Percentiles rank a stretch among this genome's conserved stretches.
Conservation (phyloP, 495 filamentous ascomycete genomes). For the Aspergillus conjunctus region DNA sequence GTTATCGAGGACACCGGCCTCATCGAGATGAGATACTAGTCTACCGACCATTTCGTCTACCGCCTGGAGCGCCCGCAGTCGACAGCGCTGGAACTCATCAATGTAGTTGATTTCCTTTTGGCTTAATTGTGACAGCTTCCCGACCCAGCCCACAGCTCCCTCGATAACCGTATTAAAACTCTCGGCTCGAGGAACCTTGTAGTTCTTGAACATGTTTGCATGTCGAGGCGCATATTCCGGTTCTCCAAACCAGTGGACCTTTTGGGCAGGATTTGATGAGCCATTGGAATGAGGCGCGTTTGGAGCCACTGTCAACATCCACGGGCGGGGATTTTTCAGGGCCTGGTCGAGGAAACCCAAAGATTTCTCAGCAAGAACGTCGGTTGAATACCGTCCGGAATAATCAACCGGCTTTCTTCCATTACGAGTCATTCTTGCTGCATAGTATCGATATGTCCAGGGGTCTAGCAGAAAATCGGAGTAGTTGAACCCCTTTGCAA, state of each 20-base stretch:
- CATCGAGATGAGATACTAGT: constrained; percentile 51
- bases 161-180: constrained; percentile 44
- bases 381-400: constrained; percentile 58
- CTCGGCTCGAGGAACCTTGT: constrained; percentile 31
- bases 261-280: constrained; percentile 15
- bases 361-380: constrained; percentile 63
- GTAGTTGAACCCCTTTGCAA: constrained; percentile 53
- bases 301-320: constrained; percentile 66
- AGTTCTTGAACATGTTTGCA: constrained; percentile 33
- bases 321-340: constrained; percentile 48
- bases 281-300: constrained; percentile 59
- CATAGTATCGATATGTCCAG: constrained; percentile 67
- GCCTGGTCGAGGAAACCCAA: constrained; percentile 61
- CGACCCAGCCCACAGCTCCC: constrained; percentile 60
- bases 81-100: constrained; percentile 63
- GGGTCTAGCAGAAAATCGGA: constrained; percentile 69
- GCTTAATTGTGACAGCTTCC: constrained; percentile 47
- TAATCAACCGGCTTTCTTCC: constrained; percentile 50
- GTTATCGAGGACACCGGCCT: constrained; percentile 58
- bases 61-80: constrained; percentile 61
- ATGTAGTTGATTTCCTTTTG: constrained; percentile 59
- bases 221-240: constrained; percentile 36
- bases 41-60: constrained; percentile 69
- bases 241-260: constrained; percentile 30
- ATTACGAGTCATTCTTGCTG: constrained; percentile 62